Conservation (phyloP, 2,329 filamentous ascomycete genomes). For the Paramyrothecium roridum region DNA sequence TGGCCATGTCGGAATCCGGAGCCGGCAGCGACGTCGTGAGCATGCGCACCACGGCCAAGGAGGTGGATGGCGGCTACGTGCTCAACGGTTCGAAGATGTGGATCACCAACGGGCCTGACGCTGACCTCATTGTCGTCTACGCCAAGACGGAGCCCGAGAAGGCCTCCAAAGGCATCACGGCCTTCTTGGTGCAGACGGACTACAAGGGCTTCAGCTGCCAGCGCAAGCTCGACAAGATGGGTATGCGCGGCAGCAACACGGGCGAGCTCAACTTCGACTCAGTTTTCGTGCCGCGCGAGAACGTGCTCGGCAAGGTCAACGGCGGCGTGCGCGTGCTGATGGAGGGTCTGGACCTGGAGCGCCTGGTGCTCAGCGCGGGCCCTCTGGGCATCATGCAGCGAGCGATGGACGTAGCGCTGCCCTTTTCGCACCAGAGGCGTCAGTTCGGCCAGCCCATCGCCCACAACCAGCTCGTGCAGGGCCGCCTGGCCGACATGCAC, state of each 20-base stretch:
- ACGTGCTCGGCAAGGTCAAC: slow-evolving; percentile 77
- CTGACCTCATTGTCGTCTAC: slow-evolving; percentile 92
- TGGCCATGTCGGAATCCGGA: slow-evolving; percentile 93
- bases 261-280: slow-evolving; percentile 89
- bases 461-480: slow-evolving; percentile 90
- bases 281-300: slow-evolving; percentile 82
- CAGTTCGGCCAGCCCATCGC: slow-evolving; percentile 88
- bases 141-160: slow-evolving; percentile 84
- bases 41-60: slow-evolving; percentile 84
- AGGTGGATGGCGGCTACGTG: slow-evolving; percentile 79
- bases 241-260: slow-evolving; percentile 96
- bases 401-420: slow-evolving; percentile 77
- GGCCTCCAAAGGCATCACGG: slow-evolving; percentile 88
- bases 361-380: slow-evolving; percentile 85
- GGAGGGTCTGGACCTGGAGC: slow-evolving; percentile 92
- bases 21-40: slow-evolving; percentile 91
- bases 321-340: slow-evolving; percentile 87
- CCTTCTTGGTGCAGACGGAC: slow-evolving; percentile 79
- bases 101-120: slow-evolving; percentile 98
- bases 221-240: slow-evolving; percentile 93
- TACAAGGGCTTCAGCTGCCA: slow-evolving; percentile 78
- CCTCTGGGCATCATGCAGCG: slow-evolving; percentile 95
- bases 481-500: slow-evolving; percentile 95
- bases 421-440: slow-evolving; percentile 83
- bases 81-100: slow-evolving; percentile 97